Conservation (phyloP, 139 green algal genomes). For the Marvania coccoides region DNA sequence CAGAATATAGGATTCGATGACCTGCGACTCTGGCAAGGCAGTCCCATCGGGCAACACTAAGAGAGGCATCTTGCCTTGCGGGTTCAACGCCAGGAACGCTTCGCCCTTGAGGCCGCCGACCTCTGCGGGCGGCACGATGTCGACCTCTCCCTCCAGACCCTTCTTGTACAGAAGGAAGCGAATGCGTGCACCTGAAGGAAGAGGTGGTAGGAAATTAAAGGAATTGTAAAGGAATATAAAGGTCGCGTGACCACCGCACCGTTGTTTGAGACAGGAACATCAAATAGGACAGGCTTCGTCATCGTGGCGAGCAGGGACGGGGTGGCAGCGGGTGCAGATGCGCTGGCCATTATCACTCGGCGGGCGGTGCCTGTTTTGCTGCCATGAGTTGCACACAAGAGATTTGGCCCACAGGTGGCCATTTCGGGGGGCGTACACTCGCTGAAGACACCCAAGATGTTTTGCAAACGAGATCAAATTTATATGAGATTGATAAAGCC, state of each 20-base stretch:
- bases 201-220: too few relatives aligned
- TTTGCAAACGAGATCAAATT: too few relatives aligned
- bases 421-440: too few relatives aligned
- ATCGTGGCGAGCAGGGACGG: too few relatives aligned
- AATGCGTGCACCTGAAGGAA: too few relatives aligned
- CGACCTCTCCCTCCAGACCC: constrained; percentile 44
- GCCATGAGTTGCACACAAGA: too few relatives aligned
- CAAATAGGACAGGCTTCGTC: constrained; percentile 44
- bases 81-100: constrained; percentile 19
- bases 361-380: too few relatives aligned
- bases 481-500: too few relatives aligned
- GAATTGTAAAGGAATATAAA: neutral
- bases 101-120: constrained; percentile 49
- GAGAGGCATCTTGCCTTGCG: constrained; percentile 66
- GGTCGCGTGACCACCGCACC: constrained; percentile 30
- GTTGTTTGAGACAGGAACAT: constrained; percentile 57
- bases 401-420: too few relatives aligned
- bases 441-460: too few relatives aligned
- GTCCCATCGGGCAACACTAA: constrained; percentile 53
- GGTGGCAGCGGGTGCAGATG: too few relatives aligned
- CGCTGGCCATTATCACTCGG: too few relatives aligned
- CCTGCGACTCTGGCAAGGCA: constrained; percentile 50
- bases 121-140: constrained; percentile 39
- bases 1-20: constrained; percentile 66
- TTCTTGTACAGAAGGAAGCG: constrained; percentile 60